Evolutionary conservation across 768 basidiomycete genomes (phyloP).

Genomic region (Hygrophorus russula): DNA sequence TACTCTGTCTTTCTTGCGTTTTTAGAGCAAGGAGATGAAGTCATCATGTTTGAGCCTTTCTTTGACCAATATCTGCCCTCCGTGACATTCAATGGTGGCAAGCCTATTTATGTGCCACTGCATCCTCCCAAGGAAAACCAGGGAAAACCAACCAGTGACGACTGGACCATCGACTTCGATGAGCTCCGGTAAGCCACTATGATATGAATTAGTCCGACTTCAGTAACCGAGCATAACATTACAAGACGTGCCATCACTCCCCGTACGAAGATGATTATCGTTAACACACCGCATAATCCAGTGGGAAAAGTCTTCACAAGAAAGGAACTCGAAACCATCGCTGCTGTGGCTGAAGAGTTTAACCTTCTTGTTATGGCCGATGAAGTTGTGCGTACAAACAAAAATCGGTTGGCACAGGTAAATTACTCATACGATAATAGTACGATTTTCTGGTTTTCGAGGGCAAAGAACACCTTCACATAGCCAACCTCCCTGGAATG

Average conservation of each 20-base stretch:
- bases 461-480: conserved; percentile 78
- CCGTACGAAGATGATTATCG: conserved; percentile 86
- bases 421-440: conserved; percentile 24
- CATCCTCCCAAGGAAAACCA: conserved; percentile 61
- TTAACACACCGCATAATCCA: conserved; percentile 97
- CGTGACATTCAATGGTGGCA: conserved; percentile 88
- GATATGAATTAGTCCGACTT: not conserved
- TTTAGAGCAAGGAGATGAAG: conserved; percentile 87
- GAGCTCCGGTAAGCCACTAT: conserved; percentile 56
- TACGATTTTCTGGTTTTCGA: conserved; percentile 93
- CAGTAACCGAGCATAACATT: not conserved
- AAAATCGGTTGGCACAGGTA: not conserved
- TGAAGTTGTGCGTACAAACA: conserved; percentile 68
- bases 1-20: conserved; percentile 92
- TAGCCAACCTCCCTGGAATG: conserved; percentile 94
- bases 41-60: conserved; percentile 98
- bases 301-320: conserved; percentile 94
- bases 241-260: conserved; percentile 71
- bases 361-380: conserved; percentile 91
- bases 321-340: conserved; percentile 75
- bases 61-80: conserved; percentile 94
- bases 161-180: conserved; percentile 87
- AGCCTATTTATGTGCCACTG: conserved; percentile 88
- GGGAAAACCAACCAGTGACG: conserved; percentile 44
- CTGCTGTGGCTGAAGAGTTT: conserved; percentile 79